Percentiles rank a stretch among this genome's conserved stretches.
Evolutionary conservation across 805 yeast genomes (phyloP).

Genomic region (Starmerella etchellsii): DNA sequence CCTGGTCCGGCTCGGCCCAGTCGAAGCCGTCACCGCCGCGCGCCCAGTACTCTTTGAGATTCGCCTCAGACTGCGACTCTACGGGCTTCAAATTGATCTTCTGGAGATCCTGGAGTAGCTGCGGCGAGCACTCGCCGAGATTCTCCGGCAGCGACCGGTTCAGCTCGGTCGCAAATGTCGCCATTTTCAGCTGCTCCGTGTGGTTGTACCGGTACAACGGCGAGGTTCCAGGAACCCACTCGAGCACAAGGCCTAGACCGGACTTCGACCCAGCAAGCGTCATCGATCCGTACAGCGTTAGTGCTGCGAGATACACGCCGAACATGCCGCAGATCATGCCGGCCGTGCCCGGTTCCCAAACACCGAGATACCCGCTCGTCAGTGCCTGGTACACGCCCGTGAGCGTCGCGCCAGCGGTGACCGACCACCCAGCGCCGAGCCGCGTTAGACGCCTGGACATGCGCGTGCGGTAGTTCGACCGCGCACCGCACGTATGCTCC

Average conservation of each 20-base stretch:
- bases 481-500: slow-evolving; percentile 48
- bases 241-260: slow-evolving; percentile 42
- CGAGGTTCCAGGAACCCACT: slow-evolving; percentile 54
- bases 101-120: slow-evolving; percentile 26
- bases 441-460: slow-evolving; percentile 26
- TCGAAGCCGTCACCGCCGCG: slow-evolving; percentile 75
- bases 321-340: slow-evolving; percentile 36
- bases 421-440: slow-evolving; percentile 28
- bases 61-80: slow-evolving; percentile 49
- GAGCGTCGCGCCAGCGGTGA: slow-evolving; percentile 29
- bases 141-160: slow-evolving; percentile 38
- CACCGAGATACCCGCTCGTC: slow-evolving; percentile 31
- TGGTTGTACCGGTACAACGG: slow-evolving; percentile 52
- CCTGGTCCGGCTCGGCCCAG: slow-evolving; percentile 85
- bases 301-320: slow-evolving; percentile 37
- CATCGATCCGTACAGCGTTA: slow-evolving; percentile 36
- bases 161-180: slow-evolving; percentile 50
- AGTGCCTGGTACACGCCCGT: slow-evolving; percentile 38
- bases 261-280: slow-evolving; percentile 38
- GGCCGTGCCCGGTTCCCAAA: slow-evolving; percentile 25
- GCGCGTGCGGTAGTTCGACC: slow-evolving; percentile 34
- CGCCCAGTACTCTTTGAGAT: slow-evolving; percentile 76
- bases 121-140: slow-evolving; percentile 29
- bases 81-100: slow-evolving; percentile 29
- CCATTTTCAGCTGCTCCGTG: slow-evolving; percentile 56